Base-by-base conservation (phyloP, 1,284 basidiomycete species). In the Cryptococcus wingfieldii region DNA sequence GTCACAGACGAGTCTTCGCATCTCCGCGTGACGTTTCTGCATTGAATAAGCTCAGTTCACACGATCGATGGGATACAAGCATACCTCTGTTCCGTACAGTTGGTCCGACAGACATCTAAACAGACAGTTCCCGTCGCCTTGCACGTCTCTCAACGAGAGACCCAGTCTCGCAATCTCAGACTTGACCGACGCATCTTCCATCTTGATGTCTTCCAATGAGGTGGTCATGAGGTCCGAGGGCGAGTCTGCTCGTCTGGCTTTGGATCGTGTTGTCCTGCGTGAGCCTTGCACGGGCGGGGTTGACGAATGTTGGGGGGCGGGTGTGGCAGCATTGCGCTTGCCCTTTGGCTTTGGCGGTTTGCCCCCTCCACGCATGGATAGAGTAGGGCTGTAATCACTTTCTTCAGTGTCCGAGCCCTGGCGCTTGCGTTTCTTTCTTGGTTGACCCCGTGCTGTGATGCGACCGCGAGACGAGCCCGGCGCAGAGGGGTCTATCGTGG, bases 71-170 rank as follows among this genome's bases (percentile, higher is more conserved):
- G 13, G 6, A 18, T 41, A 18, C 4, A 39, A 47, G 31, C n/a
- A 55, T 45, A 59, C 57, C 53, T 59, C 57, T 10, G 64, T 64
- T 46, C 72, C 72, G 61, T 67, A 75, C 5, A 72, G 61, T 55
- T 75, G 72, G 53, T 72, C 71, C 7, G 62, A 64, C 39, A 75
- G 49, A 3, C 68, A 68, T 44, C 72, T 57, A 56, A 75, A 75
- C 23, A 73, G 55, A 53, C 72, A 75, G 56, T 75, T 75, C 16
- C 72, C 72, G 60, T 75, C 72, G 31, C 70, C 71, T n/a, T 66
- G 61, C 1, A 75, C 69, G 51, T 75, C 70, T 16, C 72, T 61
- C 49, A 75, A 56, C 4, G 43, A 48, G 25, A 75, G 59, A 6
- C 63, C 63, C 19, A 75, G 48, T 12, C 72, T 61, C 12, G 58